A percentile compares a stretch with the other conserved stretches of the same genome.
phyloP scores from a whole-genome alignment of 1,139 yeast species.

The Kurtzmaniella natalensis region DNA sequence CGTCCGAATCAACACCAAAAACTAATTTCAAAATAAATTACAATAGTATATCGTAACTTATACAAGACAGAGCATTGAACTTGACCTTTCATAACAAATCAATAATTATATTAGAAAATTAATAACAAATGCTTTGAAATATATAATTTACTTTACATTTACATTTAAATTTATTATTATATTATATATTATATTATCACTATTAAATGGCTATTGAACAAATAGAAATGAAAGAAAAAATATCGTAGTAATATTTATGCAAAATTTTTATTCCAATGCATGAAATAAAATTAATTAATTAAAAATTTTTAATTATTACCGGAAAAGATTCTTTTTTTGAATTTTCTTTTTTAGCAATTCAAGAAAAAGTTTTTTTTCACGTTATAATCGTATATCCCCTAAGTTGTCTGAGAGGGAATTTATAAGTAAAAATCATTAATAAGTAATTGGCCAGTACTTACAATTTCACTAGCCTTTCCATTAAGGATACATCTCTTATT shows the following conservation, averaged over 20 bases:
- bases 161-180: too few relatives aligned
- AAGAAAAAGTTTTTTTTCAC: too few relatives aligned
- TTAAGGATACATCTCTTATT: slow-evolving; percentile 44
- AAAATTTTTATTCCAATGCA: slow-evolving; percentile 1
- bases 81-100: too few relatives aligned
- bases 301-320: not conserved
- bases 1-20: too few relatives aligned
- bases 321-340: too few relatives aligned
- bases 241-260: not conserved
- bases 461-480: slow-evolving; percentile 54
- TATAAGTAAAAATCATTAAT: slow-evolving; percentile 46
- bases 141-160: too few relatives aligned
- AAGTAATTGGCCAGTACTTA: slow-evolving; percentile 45
- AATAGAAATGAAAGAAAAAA: slow-evolving; percentile 1
- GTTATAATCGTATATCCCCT: not conserved
- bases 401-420: not conserved
- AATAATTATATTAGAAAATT: too few relatives aligned
- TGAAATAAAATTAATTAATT: slow-evolving; percentile 1
- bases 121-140: too few relatives aligned
- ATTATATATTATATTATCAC: slow-evolving; percentile 1
- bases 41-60: too few relatives aligned
- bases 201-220: not conserved
- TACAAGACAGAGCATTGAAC: too few relatives aligned
- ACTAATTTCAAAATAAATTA: too few relatives aligned
- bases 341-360: too few relatives aligned